Conservation (phyloP, 2,329 filamentous ascomycete genomes). For the Claviceps spartinae region DNA sequence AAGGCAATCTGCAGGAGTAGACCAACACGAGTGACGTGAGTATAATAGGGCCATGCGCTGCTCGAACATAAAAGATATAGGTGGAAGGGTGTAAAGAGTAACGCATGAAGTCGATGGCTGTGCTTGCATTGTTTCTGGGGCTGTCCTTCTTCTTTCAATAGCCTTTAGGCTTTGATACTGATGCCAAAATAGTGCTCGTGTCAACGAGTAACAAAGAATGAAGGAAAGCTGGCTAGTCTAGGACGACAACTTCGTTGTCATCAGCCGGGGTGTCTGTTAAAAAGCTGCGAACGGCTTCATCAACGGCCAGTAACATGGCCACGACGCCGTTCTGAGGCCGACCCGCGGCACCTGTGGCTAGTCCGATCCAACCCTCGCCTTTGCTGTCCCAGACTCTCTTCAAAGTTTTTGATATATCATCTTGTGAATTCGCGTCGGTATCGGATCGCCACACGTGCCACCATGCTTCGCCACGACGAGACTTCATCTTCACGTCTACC, state of each 20-base stretch:
- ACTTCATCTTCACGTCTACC: conserved; percentile 38
- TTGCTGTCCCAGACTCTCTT: conserved; percentile 31
- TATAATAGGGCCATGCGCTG: too few species aligned
- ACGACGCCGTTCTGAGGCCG: conserved; percentile 26
- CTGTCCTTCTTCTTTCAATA: too few species aligned
- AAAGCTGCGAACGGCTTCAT: conserved; percentile 30
- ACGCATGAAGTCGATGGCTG: too few species aligned
- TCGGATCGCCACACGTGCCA: conserved; percentile 35
- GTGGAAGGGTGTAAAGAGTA: too few species aligned
- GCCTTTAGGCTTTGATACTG: background rate
- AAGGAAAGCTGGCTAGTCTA: conserved; percentile 5
- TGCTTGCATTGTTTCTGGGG: too few species aligned
- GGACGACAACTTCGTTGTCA: conserved; percentile 6
- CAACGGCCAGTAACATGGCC: conserved; percentile 33
- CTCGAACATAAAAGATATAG: too few species aligned
- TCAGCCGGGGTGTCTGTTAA: conserved; percentile 3
- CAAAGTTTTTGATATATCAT: conserved; percentile 26
- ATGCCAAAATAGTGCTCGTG: background rate
- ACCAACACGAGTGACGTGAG: too few species aligned
- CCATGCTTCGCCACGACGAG: conserved; percentile 32
- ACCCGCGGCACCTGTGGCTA: conserved; percentile 33
- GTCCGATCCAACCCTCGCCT: conserved; percentile 33
- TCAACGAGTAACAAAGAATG: background rate
- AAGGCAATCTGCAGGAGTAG: too few species aligned
- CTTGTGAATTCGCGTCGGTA: conserved; percentile 11